Evolutionary conservation across 2,329 filamentous ascomycete genomes (phyloP), one percentile per base, ranked within the genome.

Genomic region (Incumbomyces delicatus): DNA sequence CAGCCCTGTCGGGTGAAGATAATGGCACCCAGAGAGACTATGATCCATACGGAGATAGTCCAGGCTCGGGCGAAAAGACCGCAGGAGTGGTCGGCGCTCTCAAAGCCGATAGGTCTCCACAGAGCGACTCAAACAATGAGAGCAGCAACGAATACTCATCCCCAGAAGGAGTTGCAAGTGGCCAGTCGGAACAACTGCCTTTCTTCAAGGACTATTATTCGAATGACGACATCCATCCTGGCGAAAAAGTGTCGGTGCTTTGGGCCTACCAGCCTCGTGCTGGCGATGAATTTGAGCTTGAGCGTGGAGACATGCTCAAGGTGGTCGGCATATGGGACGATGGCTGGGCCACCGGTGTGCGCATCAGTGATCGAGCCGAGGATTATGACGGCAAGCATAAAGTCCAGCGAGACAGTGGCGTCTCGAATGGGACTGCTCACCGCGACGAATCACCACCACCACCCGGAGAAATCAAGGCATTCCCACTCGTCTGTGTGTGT

Each of bases 151-250:
- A 81, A 44, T 82, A 86, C 65, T 95, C 89, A 2, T 95, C 89
- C 2, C 87, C 87, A 0, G 85, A 85, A 58, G 88, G 83, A 20
- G 68, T 90, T 51, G 78, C 81, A 18, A 95, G 88, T 58, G 87
- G 90, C 50, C 88, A 95, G 63, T 96, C 90, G 1, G 92, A 98
- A 66, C 92, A 96, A 64, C 71, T 98, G 45, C 83, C 86, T 3
- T 95, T 88, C 61, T 98, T 98, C 78, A 95, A 95, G 62, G 92
- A 98, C 65, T 98, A 98, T 66, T 98, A 98, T 63, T 96, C 90
- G 2, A 83, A 90, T 57, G 92, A 96, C 58, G 89, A 96, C 58
- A 95, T 98, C 48, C 87, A 90, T 58, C 85, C 90, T 0, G 84
- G 86, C 47, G 89, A 96, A 59, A 83, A 84, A 49, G 90, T 98